phyloP scores from a whole-genome alignment of 2,329 filamentous ascomycete species.

The Claviceps spartinae region DNA sequence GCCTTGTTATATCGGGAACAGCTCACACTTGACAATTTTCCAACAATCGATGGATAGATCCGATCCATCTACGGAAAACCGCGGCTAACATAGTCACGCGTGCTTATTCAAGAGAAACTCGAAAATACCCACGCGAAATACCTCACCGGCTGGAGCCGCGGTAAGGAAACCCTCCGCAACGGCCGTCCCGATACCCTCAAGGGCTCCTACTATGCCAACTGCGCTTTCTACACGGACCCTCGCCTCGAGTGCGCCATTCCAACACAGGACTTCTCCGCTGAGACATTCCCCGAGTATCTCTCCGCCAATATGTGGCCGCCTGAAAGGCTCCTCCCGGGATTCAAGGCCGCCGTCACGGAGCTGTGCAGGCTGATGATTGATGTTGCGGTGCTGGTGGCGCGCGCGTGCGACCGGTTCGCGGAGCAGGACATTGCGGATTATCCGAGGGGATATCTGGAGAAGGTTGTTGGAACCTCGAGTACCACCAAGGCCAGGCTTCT shows the following conservation, averaged over 20 bases:
- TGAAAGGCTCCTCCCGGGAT: slow-evolving; percentile 56
- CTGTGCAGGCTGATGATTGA: slow-evolving; percentile 82
- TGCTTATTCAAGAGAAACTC: slow-evolving; percentile 30
- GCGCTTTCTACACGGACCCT: slow-evolving; percentile 59
- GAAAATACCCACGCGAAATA: slow-evolving; percentile 50
- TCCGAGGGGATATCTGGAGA: slow-evolving; percentile 65
- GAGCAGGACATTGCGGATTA: slow-evolving; percentile 66
- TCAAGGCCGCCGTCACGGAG: slow-evolving; percentile 56
- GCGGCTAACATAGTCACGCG: too few species aligned
- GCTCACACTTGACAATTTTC: too few species aligned
- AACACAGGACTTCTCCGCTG: slow-evolving; percentile 39
- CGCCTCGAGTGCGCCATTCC: slow-evolving; percentile 48
- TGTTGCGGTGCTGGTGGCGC: slow-evolving; percentile 72
- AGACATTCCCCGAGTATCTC: slow-evolving; percentile 75
- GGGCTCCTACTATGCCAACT: slow-evolving; percentile 76
- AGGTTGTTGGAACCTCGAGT: slow-evolving; percentile 70
- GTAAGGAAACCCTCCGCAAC: slow-evolving; percentile 68
- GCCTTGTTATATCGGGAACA: too few species aligned
- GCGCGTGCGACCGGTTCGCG: slow-evolving; percentile 81
- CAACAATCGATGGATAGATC: too few species aligned
- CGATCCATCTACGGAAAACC: too few species aligned
- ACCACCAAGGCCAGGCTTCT: slow-evolving; percentile 84
- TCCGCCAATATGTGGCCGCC: slow-evolving; percentile 81
- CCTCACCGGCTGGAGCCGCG: slow-evolving; percentile 63
- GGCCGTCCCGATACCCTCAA: slow-evolving; percentile 69